Conservation (phyloP, 108 stramenopile species). For the Licmophora abbreviata region DNA sequence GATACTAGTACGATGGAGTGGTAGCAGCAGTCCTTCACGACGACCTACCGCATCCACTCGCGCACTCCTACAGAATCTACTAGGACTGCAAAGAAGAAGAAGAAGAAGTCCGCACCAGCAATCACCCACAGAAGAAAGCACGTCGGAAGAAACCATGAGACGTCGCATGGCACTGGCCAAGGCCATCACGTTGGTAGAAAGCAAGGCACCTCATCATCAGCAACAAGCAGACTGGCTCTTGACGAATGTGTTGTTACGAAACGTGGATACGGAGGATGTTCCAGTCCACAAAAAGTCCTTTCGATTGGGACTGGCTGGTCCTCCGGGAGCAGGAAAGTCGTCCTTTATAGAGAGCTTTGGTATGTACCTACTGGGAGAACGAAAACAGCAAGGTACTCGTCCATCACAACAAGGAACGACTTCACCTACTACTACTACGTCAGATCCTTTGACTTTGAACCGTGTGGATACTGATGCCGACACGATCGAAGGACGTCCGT, state of each 20-base stretch:
- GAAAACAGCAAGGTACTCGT: not conserved
- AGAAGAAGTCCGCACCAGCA: too few species aligned
- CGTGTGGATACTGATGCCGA: not conserved
- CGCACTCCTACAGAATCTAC: too few species aligned
- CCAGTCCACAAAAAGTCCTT: constrained; percentile 18
- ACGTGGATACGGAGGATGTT: not conserved
- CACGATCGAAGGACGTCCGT: not conserved
- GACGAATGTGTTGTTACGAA: constrained; percentile 17
- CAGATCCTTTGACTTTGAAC: constrained; percentile 6
- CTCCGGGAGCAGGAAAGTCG: constrained; percentile 59
- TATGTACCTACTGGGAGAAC: constrained; percentile 32
- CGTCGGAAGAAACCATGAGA: too few species aligned
- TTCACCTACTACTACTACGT: constrained; percentile 1
- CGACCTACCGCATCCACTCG: too few species aligned
- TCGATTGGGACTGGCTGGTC: constrained; percentile 76
- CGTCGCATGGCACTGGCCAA: constrained; percentile 50
- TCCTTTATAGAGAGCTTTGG: constrained; percentile 68
- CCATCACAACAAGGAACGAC: not conserved
- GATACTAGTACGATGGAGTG: too few species aligned
- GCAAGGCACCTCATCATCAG: constrained; percentile 31
- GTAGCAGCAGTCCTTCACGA: too few species aligned
- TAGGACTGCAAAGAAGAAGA: too few species aligned
- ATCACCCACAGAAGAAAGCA: too few species aligned
- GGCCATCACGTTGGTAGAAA: constrained; percentile 76
- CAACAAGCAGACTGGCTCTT: constrained; percentile 57